phyloP scores from a whole-genome alignment of 805 yeast genomes.

The Spathaspora gorwiae region DNA sequence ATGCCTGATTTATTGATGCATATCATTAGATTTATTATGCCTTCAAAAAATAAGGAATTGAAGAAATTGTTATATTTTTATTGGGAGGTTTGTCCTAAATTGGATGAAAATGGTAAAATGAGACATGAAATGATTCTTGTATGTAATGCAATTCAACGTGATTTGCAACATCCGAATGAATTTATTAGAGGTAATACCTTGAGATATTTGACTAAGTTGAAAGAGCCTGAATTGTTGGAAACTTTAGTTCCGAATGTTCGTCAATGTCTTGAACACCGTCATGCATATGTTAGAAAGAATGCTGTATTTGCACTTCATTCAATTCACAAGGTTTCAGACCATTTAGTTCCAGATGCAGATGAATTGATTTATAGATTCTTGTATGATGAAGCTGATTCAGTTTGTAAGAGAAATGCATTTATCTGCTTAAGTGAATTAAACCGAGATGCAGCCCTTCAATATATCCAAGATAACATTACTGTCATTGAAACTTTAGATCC shows the following conservation, averaged over 20 bases:
- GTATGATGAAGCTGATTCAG: slow-evolving; percentile 81
- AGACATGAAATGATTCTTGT: slow-evolving; percentile 98
- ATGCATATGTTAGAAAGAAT: slow-evolving; percentile 95
- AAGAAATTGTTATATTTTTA: slow-evolving; percentile 90
- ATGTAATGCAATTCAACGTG: slow-evolving; percentile 96
- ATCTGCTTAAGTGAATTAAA: slow-evolving; percentile 77
- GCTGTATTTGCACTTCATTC: slow-evolving; percentile 89
- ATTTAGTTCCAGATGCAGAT: slow-evolving; percentile 92
- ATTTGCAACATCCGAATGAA: slow-evolving; percentile 96
- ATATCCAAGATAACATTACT: slow-evolving; percentile 65
- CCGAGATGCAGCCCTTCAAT: slow-evolving; percentile 79
- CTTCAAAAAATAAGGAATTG: slow-evolving; percentile 83
- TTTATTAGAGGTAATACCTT: slow-evolving; percentile 93
- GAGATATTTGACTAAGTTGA: slow-evolving; percentile 83
- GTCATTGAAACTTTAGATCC: slow-evolving; percentile 69
- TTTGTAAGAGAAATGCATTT: slow-evolving; percentile 94
- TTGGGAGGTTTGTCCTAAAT: slow-evolving; percentile 97
- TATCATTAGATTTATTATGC: slow-evolving; percentile 95
- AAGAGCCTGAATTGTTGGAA: slow-evolving; percentile 90
- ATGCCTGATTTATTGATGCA: slow-evolving; percentile 94
- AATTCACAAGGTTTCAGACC: slow-evolving; percentile 76
- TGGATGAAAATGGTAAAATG: slow-evolving; percentile 82
- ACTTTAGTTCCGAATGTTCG: slow-evolving; percentile 92
- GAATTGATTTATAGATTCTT: slow-evolving; percentile 72
- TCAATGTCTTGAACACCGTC: slow-evolving; percentile 89